Evolutionary conservation across 1,284 basidiomycete species (phyloP).

Genomic region (Cerioporus squamosus): DNA sequence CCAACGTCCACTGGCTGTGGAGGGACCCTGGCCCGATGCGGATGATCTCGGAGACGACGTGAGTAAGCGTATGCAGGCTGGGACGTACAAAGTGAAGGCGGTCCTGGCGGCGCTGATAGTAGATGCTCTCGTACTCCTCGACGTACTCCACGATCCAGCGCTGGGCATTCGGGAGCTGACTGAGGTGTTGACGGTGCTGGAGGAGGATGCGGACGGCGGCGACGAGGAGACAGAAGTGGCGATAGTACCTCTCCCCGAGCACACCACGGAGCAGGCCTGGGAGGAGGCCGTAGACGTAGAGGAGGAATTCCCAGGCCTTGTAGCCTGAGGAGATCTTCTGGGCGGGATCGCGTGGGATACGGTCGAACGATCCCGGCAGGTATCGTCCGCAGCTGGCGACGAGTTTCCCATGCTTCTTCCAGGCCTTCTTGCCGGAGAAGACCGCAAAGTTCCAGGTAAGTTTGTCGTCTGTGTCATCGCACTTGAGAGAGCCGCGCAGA

Average conservation of each 20-base stretch:
- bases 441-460: slow-evolving; percentile 40
- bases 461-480: slow-evolving; percentile 31
- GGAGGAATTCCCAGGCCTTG: slow-evolving; percentile 35
- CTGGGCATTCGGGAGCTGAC: slow-evolving; percentile 14
- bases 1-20: slow-evolving; percentile 30
- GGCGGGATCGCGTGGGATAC: slow-evolving; percentile 33
- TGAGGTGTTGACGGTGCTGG: slow-evolving; percentile 10
- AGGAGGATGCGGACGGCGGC: slow-evolving; percentile 16
- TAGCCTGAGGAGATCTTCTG: slow-evolving; percentile 37
- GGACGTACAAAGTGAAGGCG: slow-evolving; percentile 32
- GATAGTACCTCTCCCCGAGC: slow-evolving; percentile 20
- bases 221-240: slow-evolving; percentile 29
- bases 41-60: slow-evolving; percentile 18
- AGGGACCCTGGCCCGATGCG: slow-evolving; percentile 22
- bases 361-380: slow-evolving; percentile 34
- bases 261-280: slow-evolving; percentile 25
- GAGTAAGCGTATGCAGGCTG: slow-evolving; percentile 26
- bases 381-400: slow-evolving; percentile 21
- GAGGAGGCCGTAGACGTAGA: slow-evolving; percentile 26
- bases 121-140: slow-evolving; percentile 28
- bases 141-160: slow-evolving; percentile 16
- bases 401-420: slow-evolving; percentile 38
- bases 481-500: slow-evolving; percentile 26
- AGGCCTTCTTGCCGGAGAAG: slow-evolving; percentile 31
- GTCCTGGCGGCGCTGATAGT: slow-evolving; percentile 21